A percentile compares a stretch with the other conserved stretches of the same genome.
These are phyloP conservation scores for Brettanomyces nanus DNA, from an alignment of 805 yeast species.

Conservation along the genomic window DNA sequence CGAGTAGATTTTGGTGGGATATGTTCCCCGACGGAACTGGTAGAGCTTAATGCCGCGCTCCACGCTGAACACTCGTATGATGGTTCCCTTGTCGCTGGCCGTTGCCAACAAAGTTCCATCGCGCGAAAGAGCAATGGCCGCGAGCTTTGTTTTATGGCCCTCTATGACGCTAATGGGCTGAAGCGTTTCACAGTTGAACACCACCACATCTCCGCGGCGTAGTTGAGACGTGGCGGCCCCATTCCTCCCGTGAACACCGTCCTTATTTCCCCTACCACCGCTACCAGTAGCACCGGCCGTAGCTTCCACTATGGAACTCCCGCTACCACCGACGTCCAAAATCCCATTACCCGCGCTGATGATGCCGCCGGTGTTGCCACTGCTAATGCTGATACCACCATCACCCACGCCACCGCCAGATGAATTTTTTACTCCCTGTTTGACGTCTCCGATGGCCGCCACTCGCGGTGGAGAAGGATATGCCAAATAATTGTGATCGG, in stretches of 20 bases:
- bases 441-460: slow-evolving; percentile 15
- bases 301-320: too few species aligned
- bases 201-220: slow-evolving; percentile 64
- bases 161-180: slow-evolving; percentile 81
- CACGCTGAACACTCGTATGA: slow-evolving; percentile 75
- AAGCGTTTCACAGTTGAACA: slow-evolving; percentile 69
- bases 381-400: not conserved
- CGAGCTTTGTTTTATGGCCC: slow-evolving; percentile 79
- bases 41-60: slow-evolving; percentile 61
- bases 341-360: not conserved
- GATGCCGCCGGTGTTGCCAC: not conserved
- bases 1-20: slow-evolving; percentile 80
- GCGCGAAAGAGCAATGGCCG: slow-evolving; percentile 59
- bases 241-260: not conserved
- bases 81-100: slow-evolving; percentile 88
- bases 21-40: slow-evolving; percentile 83
- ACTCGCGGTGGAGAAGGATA: slow-evolving; percentile 71
- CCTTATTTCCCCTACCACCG: not conserved
- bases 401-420: not conserved
- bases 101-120: slow-evolving; percentile 85
- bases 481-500: slow-evolving; percentile 48
- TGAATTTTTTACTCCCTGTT: too few species aligned
- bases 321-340: not conserved
- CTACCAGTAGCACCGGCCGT: not conserved
- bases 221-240: not conserved